Percentiles rank a stretch among this genome's conserved stretches.
Evolutionary conservation across 2,329 filamentous ascomycete species (phyloP).

Genomic region (Colletotrichum sp.): DNA sequence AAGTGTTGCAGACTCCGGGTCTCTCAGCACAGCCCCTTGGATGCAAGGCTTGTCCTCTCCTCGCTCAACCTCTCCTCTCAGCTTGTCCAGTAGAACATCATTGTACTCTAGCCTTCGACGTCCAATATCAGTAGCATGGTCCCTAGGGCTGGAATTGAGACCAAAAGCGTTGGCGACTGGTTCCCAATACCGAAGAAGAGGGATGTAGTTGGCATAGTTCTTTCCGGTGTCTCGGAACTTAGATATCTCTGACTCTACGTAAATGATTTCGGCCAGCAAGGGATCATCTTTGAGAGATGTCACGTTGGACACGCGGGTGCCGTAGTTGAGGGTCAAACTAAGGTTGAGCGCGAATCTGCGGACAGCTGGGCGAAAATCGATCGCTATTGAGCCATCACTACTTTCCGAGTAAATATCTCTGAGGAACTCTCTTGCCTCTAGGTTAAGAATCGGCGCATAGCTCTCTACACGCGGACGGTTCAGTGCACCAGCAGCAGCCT

Average conservation of each 20-base stretch:
- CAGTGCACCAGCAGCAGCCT: constrained; percentile 69
- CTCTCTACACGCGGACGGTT: constrained; percentile 69
- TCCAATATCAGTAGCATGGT: background rate
- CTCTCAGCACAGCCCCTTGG: background rate
- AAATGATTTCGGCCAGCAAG: constrained; percentile 23
- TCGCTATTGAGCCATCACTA: constrained; percentile 56
- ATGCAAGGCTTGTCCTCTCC: constrained; percentile 1
- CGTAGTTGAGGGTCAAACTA: constrained; percentile 68
- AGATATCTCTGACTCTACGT: constrained; percentile 25
- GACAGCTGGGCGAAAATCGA: constrained; percentile 67
- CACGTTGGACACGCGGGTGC: constrained; percentile 47
- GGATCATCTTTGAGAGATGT: background rate
- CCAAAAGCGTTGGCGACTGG: background rate
- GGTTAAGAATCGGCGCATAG: constrained; percentile 60
- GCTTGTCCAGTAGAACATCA: background rate
- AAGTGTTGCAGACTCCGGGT: background rate
- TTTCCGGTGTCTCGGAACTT: background rate
- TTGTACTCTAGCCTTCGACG: background rate
- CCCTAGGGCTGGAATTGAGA: background rate
- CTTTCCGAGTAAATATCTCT: constrained; percentile 63
- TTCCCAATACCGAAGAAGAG: constrained; percentile 3
- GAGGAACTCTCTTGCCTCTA: constrained; percentile 63
- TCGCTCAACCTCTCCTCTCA: background rate
- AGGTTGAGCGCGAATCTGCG: constrained; percentile 69
- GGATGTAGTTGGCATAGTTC: background rate